phyloP scores from a whole-genome alignment of 352 stramenopile genomes.

The Chrysophaeum taylorii region DNA sequence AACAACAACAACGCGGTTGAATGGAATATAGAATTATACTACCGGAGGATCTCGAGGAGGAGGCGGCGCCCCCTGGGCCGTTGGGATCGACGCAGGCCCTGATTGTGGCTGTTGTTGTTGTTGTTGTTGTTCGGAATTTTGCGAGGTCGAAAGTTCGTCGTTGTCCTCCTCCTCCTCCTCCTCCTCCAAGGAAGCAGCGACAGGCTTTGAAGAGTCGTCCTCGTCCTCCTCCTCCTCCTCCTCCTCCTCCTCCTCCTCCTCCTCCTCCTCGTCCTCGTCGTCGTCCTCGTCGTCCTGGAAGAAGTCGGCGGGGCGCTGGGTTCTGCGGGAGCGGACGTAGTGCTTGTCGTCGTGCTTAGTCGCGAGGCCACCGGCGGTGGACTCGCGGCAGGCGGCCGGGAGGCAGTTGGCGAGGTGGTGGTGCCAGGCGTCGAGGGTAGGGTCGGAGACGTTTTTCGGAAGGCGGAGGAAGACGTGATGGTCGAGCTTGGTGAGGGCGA shows the following conservation, averaged over 20 bases:
- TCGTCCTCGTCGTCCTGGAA: background rate
- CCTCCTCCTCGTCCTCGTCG: slow-evolving; percentile 29
- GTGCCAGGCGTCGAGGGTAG: background rate
- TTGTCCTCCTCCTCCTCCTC: too few species aligned
- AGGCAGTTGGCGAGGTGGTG: background rate
- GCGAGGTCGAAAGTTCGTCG: too few species aligned
- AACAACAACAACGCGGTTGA: too few species aligned
- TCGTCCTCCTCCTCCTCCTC: slow-evolving; percentile 26
- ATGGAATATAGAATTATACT: too few species aligned
- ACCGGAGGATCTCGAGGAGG: too few species aligned
- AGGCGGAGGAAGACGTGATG: background rate
- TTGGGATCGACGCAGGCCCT: too few species aligned
- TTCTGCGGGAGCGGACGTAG: too few species aligned
- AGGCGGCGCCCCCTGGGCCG: too few species aligned
- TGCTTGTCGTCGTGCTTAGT: background rate
- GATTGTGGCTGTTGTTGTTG: too few species aligned
- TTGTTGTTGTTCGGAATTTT: too few species aligned
- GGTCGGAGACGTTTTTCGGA: background rate
- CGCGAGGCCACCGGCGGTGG: background rate
- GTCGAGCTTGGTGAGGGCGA: background rate
- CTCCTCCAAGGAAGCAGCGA: too few species aligned
- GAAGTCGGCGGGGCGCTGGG: background rate
- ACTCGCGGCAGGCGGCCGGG: background rate
- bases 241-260: slow-evolving; percentile 1
- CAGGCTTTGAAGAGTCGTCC: slow-evolving; percentile 24